These are phyloP conservation scores for Reutealis trisperma DNA, from an alignment of 345 rosid genomes.

Conservation along the genomic window DNA sequence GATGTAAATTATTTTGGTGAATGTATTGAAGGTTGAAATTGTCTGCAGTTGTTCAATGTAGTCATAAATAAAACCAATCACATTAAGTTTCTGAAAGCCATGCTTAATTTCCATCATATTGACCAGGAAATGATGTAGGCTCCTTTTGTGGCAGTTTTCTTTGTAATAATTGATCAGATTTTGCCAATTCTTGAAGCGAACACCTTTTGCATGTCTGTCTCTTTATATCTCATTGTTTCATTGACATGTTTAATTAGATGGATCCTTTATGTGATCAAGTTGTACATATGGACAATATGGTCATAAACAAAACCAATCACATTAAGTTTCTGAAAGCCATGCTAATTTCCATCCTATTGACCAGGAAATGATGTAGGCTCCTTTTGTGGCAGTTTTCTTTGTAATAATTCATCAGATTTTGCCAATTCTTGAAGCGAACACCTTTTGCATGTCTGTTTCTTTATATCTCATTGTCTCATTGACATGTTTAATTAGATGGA, in stretches of 20 bases:
- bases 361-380: too few relatives aligned
- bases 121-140: too few relatives aligned
- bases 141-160: not conserved
- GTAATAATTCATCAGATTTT: too few relatives aligned
- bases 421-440: not conserved
- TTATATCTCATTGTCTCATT: not conserved
- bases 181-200: not conserved
- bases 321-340: too few relatives aligned
- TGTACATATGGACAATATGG: not conserved
- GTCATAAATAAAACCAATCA: not conserved
- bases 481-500: slow-evolving; percentile 3
- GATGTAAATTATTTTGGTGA: not conserved
- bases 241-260: not conserved
- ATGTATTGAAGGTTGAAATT: not conserved
- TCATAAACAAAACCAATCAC: not conserved
- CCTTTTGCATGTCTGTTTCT: not conserved
- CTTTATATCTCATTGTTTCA: not conserved
- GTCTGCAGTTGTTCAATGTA: not conserved
- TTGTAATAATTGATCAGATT: not conserved
- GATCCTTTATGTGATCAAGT: not conserved
- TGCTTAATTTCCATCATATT: not conserved
- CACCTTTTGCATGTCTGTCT: not conserved
- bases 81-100: not conserved
- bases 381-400: too few relatives aligned
- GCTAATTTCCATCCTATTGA: too few relatives aligned